phyloP scores from a whole-genome alignment of 345 rosid species.

The Syzygium aromaticum region DNA sequence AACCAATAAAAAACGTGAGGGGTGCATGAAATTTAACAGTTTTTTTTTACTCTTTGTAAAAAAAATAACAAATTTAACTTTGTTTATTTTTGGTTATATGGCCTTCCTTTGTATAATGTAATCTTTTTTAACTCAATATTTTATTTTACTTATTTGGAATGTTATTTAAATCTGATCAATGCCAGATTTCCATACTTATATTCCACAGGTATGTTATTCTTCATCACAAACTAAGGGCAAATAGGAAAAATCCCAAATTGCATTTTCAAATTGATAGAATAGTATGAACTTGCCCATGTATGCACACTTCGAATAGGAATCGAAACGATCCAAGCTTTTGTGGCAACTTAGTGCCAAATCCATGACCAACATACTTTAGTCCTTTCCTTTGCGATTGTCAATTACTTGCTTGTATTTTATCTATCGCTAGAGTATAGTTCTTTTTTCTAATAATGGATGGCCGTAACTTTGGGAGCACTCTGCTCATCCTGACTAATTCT shows the following conservation, averaged over 20 bases:
- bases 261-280: not conserved
- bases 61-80: not conserved
- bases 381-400: not conserved
- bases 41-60: not conserved
- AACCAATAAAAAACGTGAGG: not conserved
- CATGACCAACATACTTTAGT: not conserved
- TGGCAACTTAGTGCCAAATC: not conserved
- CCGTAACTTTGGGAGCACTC: not conserved
- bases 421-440: not conserved
- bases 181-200: too few relatives aligned
- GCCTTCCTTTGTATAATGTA: too few relatives aligned
- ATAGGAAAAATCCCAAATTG: not conserved
- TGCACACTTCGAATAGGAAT: not conserved
- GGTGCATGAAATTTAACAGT: not conserved
- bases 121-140: too few relatives aligned
- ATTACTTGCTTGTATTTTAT: not conserved
- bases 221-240: not conserved
- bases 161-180: too few relatives aligned
- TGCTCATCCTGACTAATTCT: not conserved
- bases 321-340: not conserved
- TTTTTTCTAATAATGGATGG: not conserved
- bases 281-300: not conserved
- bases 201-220: not conserved
- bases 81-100: not conserved
- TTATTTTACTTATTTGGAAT: too few relatives aligned